Conservation (phyloP, 192 early-diverging fungal genomes). For the Coemansia sp. region DNA sequence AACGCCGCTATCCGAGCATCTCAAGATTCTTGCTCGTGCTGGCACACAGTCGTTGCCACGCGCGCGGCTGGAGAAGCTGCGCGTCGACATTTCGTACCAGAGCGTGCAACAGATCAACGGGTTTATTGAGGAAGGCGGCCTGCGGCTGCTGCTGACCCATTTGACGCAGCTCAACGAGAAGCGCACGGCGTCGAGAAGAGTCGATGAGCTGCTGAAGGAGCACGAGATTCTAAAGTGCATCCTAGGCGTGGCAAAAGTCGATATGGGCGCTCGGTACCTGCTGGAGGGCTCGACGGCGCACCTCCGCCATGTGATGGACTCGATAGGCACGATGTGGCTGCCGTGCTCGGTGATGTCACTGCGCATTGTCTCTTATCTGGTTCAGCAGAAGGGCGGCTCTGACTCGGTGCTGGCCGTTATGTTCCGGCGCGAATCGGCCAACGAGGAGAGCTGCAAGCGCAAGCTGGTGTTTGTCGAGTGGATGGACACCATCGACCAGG, state of each 20-base stretch:
- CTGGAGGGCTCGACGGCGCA: conserved; percentile 13
- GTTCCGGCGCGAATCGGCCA: conserved; percentile 31
- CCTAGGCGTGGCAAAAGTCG: conserved; percentile 35
- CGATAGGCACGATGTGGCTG: conserved; percentile 39
- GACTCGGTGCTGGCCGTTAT: conserved; percentile 20
- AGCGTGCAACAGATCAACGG: conserved; percentile 40
- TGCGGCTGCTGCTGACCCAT: conserved; percentile 41
- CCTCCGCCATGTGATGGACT: conserved; percentile 34
- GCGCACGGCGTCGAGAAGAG: conserved; percentile 24
- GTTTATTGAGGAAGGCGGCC: conserved; percentile 44
- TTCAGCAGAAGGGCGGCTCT: conserved; percentile 19
- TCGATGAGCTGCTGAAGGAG: conserved; percentile 47
- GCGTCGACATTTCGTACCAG: conserved; percentile 48
- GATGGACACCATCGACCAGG: conserved; percentile 45
- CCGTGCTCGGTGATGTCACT: conserved; percentile 37
- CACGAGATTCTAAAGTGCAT: conserved; percentile 45
- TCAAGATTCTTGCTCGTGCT: conserved; percentile 32
- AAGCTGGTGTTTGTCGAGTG: conserved; percentile 40
- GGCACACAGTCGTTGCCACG: conserved; percentile 48
- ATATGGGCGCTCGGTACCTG: conserved; percentile 19
- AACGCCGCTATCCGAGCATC: conserved; percentile 46
- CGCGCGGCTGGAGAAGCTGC: conserved; percentile 46
- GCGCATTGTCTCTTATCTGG: conserved; percentile 30
- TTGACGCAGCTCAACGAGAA: conserved; percentile 45
- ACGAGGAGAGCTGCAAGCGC: conserved; percentile 14